Evolutionary conservation across 768 basidiomycete species (phyloP).

Genomic region (Pleurotus giganteus): DNA sequence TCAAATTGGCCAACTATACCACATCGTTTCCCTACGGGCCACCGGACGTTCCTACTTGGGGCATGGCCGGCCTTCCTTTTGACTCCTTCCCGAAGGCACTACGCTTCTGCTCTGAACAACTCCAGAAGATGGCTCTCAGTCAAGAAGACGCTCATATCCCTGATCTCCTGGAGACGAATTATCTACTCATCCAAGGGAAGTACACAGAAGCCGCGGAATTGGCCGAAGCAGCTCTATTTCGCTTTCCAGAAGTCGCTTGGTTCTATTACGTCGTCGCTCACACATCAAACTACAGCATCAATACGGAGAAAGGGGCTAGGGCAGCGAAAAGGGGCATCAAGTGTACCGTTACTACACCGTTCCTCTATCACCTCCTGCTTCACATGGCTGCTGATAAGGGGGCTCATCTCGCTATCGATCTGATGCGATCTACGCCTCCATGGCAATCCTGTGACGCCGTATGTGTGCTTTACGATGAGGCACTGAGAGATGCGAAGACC

Average conservation of each 20-base stretch:
- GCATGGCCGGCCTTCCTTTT: background rate
- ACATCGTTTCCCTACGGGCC: background rate
- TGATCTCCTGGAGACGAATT: background rate
- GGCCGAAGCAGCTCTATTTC: background rate
- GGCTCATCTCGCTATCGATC: background rate
- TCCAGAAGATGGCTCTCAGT: background rate
- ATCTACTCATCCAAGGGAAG: background rate
- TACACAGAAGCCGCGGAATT: background rate
- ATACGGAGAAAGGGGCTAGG: background rate
- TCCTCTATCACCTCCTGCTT: background rate
- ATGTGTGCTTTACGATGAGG: background rate
- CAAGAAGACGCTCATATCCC: background rate
- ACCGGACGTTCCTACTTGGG: background rate
- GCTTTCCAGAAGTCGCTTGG: background rate
- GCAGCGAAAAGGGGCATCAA: background rate
- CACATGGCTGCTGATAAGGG: background rate
- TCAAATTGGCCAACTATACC: background rate
- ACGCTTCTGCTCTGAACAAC: background rate
- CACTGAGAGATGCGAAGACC: background rate
- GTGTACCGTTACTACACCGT: background rate
- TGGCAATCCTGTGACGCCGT: background rate
- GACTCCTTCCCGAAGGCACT: background rate
- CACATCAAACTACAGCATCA: background rate
- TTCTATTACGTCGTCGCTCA: background rate
- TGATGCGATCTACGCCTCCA: background rate